These are phyloP conservation scores for Pyrenochaeta sp. DNA, from an alignment of 2,329 filamentous ascomycete species.

Conservation along the genomic window DNA sequence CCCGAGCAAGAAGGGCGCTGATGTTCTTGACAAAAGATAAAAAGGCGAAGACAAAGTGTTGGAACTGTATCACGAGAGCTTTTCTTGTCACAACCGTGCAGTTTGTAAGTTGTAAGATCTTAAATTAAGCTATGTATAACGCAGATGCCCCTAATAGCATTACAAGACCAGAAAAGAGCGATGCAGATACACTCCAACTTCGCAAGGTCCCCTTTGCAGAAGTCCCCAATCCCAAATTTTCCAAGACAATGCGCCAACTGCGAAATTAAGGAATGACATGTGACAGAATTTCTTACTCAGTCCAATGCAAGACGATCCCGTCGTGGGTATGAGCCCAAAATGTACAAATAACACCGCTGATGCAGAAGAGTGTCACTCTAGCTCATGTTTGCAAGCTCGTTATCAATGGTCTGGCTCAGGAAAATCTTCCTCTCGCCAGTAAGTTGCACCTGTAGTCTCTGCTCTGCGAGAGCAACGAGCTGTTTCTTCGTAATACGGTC, in stretches of 20 bases:
- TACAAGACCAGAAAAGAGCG: constrained; percentile 5
- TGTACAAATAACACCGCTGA: constrained; percentile 24
- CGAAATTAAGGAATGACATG: neutral
- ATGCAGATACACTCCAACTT: constrained; percentile 1
- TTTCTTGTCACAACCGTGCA: neutral
- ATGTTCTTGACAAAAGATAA: no score
- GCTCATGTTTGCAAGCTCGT: constrained; percentile 89
- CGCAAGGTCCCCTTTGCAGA: neutral
- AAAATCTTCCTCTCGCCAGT: constrained; percentile 86
- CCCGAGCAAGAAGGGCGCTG: no score
- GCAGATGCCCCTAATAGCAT: constrained; percentile 9
- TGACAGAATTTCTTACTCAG: neutral
- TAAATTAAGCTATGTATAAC: neutral
- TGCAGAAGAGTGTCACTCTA: constrained; percentile 54
- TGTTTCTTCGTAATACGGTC: constrained; percentile 99
- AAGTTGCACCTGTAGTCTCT: constrained; percentile 89
- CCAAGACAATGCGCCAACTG: constrained; percentile 14
- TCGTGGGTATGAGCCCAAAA: constrained; percentile 19
- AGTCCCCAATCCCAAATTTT: constrained; percentile 8
- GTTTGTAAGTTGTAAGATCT: neutral
- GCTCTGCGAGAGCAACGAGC: constrained; percentile 83
- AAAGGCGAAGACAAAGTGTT: no score
- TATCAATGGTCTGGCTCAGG: constrained; percentile 92
- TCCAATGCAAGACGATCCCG: constrained; percentile 3
- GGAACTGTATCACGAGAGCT: no score